Evolutionary conservation across 371 early-diverging fungal genomes (phyloP).

Genomic region (Circinella umbellata): DNA sequence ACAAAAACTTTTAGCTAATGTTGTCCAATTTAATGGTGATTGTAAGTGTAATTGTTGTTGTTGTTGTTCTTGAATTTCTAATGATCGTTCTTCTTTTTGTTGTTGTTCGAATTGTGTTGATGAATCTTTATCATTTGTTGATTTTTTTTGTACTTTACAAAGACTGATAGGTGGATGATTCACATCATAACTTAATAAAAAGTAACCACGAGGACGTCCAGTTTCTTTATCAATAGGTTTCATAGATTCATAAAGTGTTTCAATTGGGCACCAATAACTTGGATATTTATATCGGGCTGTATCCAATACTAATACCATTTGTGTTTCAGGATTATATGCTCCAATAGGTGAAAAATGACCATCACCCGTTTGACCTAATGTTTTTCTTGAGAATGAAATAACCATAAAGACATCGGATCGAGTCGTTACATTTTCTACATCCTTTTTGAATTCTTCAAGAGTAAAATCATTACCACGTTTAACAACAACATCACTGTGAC

Average conservation of each 20-base stretch:
- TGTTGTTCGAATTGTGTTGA: constrained; percentile 2
- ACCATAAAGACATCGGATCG: constrained; percentile 85
- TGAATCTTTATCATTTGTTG: not conserved
- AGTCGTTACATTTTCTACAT: constrained; percentile 70
- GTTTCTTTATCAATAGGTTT: constrained; percentile 83
- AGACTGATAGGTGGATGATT: constrained; percentile 49
- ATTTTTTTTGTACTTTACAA: constrained; percentile 29
- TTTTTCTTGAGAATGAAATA: constrained; percentile 80
- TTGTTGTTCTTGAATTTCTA: no score
- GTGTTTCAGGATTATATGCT: constrained; percentile 65
- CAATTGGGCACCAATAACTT: constrained; percentile 75
- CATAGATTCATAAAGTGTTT: constrained; percentile 78
- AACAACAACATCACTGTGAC: constrained; percentile 81
- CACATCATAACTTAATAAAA: constrained; percentile 66
- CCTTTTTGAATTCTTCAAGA: constrained; percentile 76
- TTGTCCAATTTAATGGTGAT: constrained; percentile 48
- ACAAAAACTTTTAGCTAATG: constrained; percentile 52
- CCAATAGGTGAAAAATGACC: constrained; percentile 84
- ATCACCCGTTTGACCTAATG: constrained; percentile 91
- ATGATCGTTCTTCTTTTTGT: not conserved
- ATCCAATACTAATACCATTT: constrained; percentile 83
- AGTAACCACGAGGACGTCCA: constrained; percentile 84
- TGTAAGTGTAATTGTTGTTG: not conserved
- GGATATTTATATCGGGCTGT: constrained; percentile 84
- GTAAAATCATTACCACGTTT: constrained; percentile 71